phyloP scores from a whole-genome alignment of 768 basidiomycete genomes.

The Tulasnella sp. region DNA sequence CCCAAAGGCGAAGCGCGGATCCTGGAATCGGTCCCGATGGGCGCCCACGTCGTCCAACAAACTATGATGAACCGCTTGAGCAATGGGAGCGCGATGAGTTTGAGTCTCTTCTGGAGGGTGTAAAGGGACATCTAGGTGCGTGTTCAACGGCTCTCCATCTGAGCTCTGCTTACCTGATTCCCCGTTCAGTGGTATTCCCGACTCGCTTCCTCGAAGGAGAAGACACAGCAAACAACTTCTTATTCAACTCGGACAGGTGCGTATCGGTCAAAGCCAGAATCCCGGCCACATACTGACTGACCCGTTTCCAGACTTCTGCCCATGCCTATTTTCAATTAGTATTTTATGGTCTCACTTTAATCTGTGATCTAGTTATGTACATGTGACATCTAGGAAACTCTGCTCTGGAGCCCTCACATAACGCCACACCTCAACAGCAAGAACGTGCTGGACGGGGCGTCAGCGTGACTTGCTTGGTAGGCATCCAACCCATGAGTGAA shows the following conservation, averaged over 20 bases:
- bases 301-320: slow-evolving; percentile 55
- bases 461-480: no score
- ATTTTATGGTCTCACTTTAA: background rate
- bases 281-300: slow-evolving; percentile 16
- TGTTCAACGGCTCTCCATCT: slow-evolving; percentile 18
- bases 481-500: no score
- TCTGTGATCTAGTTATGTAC: background rate
- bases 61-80: slow-evolving; percentile 61
- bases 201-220: slow-evolving; percentile 90
- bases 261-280: slow-evolving; percentile 27
- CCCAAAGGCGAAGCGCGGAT: slow-evolving; percentile 11
- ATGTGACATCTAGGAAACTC: no score
- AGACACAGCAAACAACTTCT: slow-evolving; percentile 85
- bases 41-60: slow-evolving; percentile 15
- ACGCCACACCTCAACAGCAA: no score
- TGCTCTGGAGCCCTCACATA: no score
- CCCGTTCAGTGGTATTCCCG: slow-evolving; percentile 68
- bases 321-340: slow-evolving; percentile 64
- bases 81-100: slow-evolving; percentile 84
- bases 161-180: background rate
- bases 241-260: slow-evolving; percentile 83
- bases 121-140: slow-evolving; percentile 84
- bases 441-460: no score
- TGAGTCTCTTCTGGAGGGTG: slow-evolving; percentile 71
- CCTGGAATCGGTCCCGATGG: background rate